Conservation (phyloP, 192 early-diverging fungal species). For the Rhizoclosmatium sp. region DNA sequence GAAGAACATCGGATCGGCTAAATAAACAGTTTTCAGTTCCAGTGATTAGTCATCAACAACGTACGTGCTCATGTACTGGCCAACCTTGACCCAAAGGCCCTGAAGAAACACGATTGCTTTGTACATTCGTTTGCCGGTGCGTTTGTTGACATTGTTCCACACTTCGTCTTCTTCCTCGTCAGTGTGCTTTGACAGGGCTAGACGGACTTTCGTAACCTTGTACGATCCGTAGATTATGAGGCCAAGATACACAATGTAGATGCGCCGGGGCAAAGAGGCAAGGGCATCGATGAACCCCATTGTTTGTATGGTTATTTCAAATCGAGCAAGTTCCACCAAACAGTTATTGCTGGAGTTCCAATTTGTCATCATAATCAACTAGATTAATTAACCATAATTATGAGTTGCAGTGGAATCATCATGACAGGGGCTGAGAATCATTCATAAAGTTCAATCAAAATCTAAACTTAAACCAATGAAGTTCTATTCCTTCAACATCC, state of each 20-base stretch:
- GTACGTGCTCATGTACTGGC: conserved; percentile 24
- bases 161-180: background rate
- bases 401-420: too few relatives aligned
- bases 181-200: background rate
- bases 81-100: conserved; percentile 43
- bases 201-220: conserved; percentile 15
- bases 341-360: too few relatives aligned
- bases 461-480: too few relatives aligned
- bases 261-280: conserved; percentile 6
- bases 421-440: too few relatives aligned
- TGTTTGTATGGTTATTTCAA: background rate
- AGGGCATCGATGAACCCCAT: background rate
- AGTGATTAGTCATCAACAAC: background rate
- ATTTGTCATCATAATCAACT: too few relatives aligned
- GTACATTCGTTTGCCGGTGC: conserved; percentile 27
- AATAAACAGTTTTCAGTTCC: background rate
- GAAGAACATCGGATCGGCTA: conserved; percentile 22
- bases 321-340: background rate
- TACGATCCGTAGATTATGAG: conserved; percentile 15
- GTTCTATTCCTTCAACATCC: conserved; percentile 45
- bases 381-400: too few relatives aligned
- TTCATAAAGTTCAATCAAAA: too few relatives aligned
- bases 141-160: background rate
- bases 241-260: conserved; percentile 15
- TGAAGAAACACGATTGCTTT: conserved; percentile 34